Evolutionary conservation across 1,139 yeast genomes (phyloP).

Genomic region (Saccharomyces hybrid): DNA sequence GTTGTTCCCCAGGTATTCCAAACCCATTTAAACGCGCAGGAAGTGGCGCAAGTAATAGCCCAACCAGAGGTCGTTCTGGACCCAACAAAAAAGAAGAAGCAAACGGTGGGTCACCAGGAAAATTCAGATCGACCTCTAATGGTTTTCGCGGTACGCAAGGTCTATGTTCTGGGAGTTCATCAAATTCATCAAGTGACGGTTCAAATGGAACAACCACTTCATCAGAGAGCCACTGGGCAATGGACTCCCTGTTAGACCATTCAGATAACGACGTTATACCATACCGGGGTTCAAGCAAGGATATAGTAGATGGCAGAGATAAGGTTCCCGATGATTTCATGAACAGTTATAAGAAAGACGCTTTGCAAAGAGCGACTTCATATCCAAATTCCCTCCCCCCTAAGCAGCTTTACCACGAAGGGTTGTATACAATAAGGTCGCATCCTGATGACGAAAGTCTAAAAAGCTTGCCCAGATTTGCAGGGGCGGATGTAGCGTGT

Average conservation of each 20-base stretch:
- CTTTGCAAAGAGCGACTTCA: neutral
- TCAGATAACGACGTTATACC: neutral
- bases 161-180: neutral
- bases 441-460: constrained; percentile 3
- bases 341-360: neutral
- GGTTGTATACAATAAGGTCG: neutral
- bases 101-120: neutral
- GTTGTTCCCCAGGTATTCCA: neutral
- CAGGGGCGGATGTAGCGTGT: neutral
- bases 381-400: neutral
- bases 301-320: neutral
- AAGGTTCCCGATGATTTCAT: neutral
- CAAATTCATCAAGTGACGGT: neutral
- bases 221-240: neutral
- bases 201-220: neutral
- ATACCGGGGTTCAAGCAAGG: neutral
- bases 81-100: neutral
- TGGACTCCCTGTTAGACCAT: neutral
- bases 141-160: neutral
- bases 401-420: neutral
- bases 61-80: neutral
- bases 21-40: neutral
- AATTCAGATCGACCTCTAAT: neutral
- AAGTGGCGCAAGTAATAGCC: neutral
- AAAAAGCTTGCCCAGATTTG: neutral